Evolutionary conservation across 2,329 filamentous ascomycete species (phyloP).

Genomic region (Fusarium buharicum): DNA sequence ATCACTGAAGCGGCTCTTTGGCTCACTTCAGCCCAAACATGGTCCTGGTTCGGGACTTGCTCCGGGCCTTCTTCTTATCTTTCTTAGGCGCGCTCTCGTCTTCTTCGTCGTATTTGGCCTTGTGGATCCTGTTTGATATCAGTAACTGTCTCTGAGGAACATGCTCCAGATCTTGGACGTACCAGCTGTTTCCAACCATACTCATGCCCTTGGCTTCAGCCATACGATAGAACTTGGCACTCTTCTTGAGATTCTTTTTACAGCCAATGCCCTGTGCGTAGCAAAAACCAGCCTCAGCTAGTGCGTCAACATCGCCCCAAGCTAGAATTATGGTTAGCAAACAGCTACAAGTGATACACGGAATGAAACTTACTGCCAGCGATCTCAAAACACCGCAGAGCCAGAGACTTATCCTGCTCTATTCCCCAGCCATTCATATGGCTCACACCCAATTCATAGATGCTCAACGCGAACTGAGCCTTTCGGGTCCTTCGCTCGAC

Average conservation of each 20-base stretch:
- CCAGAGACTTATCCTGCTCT: slow-evolving; percentile 87
- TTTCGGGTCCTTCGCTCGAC: slow-evolving; percentile 83
- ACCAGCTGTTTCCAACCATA: slow-evolving; percentile 99
- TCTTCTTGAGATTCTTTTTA: slow-evolving; percentile 96
- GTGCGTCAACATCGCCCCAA: slow-evolving; percentile 95
- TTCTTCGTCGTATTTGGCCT: slow-evolving; percentile 88
- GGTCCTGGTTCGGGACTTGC: slow-evolving; percentile 79
- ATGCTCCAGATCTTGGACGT: slow-evolving; percentile 53
- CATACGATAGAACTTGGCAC: slow-evolving; percentile 87
- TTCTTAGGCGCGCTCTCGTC: slow-evolving; percentile 61
- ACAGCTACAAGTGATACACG: background rate
- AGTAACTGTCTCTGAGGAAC: background rate
- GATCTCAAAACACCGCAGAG: slow-evolving; percentile 94
- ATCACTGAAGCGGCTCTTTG: slow-evolving; percentile 17
- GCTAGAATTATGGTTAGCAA: slow-evolving; percentile 56
- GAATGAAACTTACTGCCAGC: slow-evolving; percentile 73
- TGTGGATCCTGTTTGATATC: slow-evolving; percentile 80
- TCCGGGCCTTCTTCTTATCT: slow-evolving; percentile 72
- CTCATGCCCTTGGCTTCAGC: slow-evolving; percentile 94
- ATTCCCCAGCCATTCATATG: slow-evolving; percentile 99
- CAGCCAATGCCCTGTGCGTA: slow-evolving; percentile 93
- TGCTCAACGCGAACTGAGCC: slow-evolving; percentile 92
- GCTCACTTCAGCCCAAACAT: slow-evolving; percentile 69
- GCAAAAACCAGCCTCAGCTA: slow-evolving; percentile 95
- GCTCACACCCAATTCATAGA: slow-evolving; percentile 95